Evolutionary conservation across 345 rosid species (phyloP).

Genomic region (Corymbia maculata): DNA sequence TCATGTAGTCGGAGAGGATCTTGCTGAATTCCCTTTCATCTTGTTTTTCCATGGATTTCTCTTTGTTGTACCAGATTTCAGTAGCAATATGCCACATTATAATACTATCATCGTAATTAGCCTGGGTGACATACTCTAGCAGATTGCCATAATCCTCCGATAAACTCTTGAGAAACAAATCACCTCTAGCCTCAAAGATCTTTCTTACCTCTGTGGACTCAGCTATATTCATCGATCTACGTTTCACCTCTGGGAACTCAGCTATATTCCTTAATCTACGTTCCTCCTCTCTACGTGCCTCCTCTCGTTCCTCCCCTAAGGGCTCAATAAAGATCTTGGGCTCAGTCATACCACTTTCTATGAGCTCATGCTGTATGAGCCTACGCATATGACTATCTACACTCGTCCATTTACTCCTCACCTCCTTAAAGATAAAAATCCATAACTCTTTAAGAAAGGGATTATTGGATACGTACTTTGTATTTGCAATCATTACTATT

Average conservation of each 20-base stretch:
- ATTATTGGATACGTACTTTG: not conserved
- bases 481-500: too few relatives aligned
- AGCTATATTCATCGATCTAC: too few relatives aligned
- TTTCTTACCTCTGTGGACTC: accelerated
- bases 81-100: not conserved
- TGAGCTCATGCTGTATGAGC: too few relatives aligned
- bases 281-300: too few relatives aligned
- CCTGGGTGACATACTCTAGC: accelerated
- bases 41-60: accelerated
- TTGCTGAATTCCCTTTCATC: not conserved
- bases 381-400: too few relatives aligned
- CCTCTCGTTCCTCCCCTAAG: too few relatives aligned
- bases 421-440: not conserved
- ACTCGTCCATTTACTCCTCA: not conserved
- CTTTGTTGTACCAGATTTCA: not conserved
- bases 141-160: accelerated
- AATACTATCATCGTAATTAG: not conserved
- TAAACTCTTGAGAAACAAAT: not conserved
- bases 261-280: too few relatives aligned
- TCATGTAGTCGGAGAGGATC: not conserved
- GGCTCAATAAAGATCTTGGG: too few relatives aligned
- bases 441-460: not conserved
- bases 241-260: too few relatives aligned
- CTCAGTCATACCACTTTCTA: too few relatives aligned
- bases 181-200: not conserved